These are phyloP conservation scores for Gremmenia infestans DNA, from an alignment of 2,329 filamentous ascomycete genomes.

Conservation along the genomic window DNA sequence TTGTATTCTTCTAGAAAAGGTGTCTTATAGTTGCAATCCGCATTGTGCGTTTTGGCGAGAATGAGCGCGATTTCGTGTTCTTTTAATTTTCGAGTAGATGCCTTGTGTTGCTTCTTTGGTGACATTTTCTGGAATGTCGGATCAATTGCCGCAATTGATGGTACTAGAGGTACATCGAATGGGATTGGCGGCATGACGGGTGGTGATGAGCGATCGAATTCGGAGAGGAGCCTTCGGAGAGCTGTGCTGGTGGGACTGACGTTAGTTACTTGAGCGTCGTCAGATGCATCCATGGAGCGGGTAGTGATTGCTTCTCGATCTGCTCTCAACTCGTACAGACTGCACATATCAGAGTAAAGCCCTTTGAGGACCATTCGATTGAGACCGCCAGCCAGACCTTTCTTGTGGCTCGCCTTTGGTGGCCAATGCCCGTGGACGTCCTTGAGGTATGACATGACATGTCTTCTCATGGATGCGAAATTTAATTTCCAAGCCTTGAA, in stretches of 20 bases:
- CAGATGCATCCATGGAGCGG: conserved; percentile 58
- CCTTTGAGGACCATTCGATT: conserved; percentile 79
- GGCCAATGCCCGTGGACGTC: conserved; percentile 73
- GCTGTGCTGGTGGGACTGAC: conserved; percentile 61
- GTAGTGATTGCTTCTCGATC: conserved; percentile 76
- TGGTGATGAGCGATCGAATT: conserved; percentile 84
- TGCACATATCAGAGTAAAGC: conserved; percentile 80
- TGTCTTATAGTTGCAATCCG: conserved; percentile 56
- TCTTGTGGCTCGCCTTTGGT: conserved; percentile 85
- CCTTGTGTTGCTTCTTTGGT: conserved; percentile 68
- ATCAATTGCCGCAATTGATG: conserved; percentile 61
- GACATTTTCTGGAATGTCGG: conserved; percentile 61
- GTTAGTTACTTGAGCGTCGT: conserved; percentile 47
- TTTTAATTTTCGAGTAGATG: conserved; percentile 67
- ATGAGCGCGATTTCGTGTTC: conserved; percentile 72
- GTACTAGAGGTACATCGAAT: conserved; percentile 78
- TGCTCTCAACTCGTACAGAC: conserved; percentile 82
- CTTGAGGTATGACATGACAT: conserved; percentile 58
- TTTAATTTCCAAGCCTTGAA: conserved; percentile 80
- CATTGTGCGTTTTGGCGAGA: conserved; percentile 77
- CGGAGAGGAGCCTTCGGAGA: conserved; percentile 72
- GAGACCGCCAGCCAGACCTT: conserved; percentile 82
- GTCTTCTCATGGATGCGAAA: conserved; percentile 68
- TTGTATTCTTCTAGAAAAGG: conserved; percentile 68
- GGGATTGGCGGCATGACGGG: conserved; percentile 89